Evolutionary conservation across 2,329 filamentous ascomycete genomes (phyloP).

Genomic region (Ophiognomonia clavigignenti-juglandacearum): DNA sequence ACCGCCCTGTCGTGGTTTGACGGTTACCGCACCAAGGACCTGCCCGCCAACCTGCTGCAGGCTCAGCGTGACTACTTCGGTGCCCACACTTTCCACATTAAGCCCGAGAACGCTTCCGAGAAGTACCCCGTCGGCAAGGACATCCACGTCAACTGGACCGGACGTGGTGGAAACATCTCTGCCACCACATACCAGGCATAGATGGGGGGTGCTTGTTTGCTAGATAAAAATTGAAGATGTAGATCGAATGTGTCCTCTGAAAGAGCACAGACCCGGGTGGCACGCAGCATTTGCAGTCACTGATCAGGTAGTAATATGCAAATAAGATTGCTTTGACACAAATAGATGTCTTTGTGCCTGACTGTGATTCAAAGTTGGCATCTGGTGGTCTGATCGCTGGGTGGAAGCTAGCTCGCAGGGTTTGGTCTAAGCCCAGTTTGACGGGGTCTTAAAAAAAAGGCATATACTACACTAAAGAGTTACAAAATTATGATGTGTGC

Average conservation of each 20-base stretch:
- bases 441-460: no score
- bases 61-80: constrained; percentile 99
- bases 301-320: constrained; percentile 13
- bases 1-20: constrained; percentile 98
- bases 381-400: no score
- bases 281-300: constrained; percentile 7
- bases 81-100: constrained; percentile 84
- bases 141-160: constrained; percentile 99
- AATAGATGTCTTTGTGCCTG: background rate
- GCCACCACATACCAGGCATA: constrained; percentile 98
- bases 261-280: constrained; percentile 5
- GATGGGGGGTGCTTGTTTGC: constrained; percentile 1
- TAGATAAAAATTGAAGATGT: constrained; percentile 12
- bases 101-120: constrained; percentile 70
- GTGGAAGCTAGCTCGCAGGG: no score
- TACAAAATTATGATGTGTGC: no score
- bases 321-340: constrained; percentile 3
- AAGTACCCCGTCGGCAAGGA: constrained; percentile 83
- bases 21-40: constrained; percentile 93
- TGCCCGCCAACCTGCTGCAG: constrained; percentile 97
- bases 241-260: constrained; percentile 4
- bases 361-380: no score
- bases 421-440: no score
- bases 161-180: constrained; percentile 93
- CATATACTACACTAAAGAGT: no score